A percentile compares a stretch with the other conserved stretches of the same genome.
Evolutionary conservation across 148 eudicot genomes (phyloP).

Genomic region (Fallopia convolvulus): DNA sequence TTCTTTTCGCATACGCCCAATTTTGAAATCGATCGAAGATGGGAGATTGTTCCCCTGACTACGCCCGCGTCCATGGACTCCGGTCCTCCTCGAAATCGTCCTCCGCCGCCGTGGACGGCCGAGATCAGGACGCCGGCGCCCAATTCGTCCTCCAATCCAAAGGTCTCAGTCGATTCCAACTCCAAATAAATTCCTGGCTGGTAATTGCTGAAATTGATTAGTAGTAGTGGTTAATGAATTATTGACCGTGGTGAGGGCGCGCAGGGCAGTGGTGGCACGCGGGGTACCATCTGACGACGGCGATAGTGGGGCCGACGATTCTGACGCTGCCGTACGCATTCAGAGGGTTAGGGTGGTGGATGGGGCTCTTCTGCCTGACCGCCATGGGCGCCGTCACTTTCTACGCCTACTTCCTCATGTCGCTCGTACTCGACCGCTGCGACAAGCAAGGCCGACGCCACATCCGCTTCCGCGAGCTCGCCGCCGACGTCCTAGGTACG

Average conservation of each 20-base stretch:
- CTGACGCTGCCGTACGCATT: conserved; percentile 82
- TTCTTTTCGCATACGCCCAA: too few species aligned
- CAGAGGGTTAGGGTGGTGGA: conserved; percentile 79
- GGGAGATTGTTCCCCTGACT: background rate
- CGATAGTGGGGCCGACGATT: conserved; percentile 90
- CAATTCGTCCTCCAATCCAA: conserved; percentile 79
- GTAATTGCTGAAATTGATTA: background rate
- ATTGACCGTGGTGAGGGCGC: too few species aligned
- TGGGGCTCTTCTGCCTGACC: conserved; percentile 72
- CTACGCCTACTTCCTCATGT: conserved; percentile 82
- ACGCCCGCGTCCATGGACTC: background rate
- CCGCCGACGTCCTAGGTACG: conserved; percentile 69
- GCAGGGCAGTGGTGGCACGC: conserved; percentile 98
- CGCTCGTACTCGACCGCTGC: conserved; percentile 76
- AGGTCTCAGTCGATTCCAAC: conserved; percentile 25
- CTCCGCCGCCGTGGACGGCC: background rate
- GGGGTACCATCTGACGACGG: conserved; percentile 88
- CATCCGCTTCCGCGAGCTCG: conserved; percentile 92
- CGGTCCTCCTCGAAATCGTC: background rate
- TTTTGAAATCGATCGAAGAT: background rate
- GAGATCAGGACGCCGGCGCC: conserved; percentile 62
- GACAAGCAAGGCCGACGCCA: conserved; percentile 92
- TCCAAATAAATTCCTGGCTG: too few species aligned
- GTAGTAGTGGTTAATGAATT: too few species aligned
- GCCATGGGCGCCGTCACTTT: conserved; percentile 77